These are phyloP conservation scores for Lagenaria siceraria DNA, from an alignment of 306 rosid species.

Conservation along the genomic window DNA sequence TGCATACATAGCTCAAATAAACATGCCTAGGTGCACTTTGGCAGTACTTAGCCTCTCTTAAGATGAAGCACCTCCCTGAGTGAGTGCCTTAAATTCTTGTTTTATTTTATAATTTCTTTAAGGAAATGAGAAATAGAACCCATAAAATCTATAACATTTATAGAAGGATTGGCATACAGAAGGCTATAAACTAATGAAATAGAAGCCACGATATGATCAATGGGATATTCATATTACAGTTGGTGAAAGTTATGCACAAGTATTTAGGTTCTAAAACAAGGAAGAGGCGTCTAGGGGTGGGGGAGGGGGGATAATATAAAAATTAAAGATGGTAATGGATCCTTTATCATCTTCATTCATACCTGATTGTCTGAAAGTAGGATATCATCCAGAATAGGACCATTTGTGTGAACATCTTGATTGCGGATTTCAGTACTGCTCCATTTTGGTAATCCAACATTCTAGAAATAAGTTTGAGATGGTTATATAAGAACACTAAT, in stretches of 20 bases:
- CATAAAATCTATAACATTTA: too few relatives aligned
- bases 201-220: not conserved
- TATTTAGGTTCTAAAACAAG: not conserved
- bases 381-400: constrained; percentile 82
- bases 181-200: not conserved
- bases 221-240: not conserved
- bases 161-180: not conserved
- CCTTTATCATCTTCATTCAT: constrained; percentile 4
- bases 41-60: too few relatives aligned
- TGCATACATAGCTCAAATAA: too few relatives aligned
- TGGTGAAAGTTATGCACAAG: not conserved
- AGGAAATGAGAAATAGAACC: too few relatives aligned
- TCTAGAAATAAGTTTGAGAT: constrained; percentile 32
- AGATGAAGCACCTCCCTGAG: too few relatives aligned
- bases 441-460: constrained; percentile 70
- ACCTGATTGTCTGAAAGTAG: constrained; percentile 86
- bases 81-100: too few relatives aligned
- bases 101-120: too few relatives aligned
- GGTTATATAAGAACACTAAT: constrained; percentile 1
- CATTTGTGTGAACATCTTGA: constrained; percentile 84
- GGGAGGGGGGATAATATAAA: too few relatives aligned
- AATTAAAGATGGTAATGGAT: not conserved
- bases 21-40: too few relatives aligned
- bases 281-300: too few relatives aligned
- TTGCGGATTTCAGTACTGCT: constrained; percentile 80